These are phyloP conservation scores for Bolboschoenoplectus hybrid DNA, from an alignment of 202 grass and related monocot species.

Conservation along the genomic window DNA sequence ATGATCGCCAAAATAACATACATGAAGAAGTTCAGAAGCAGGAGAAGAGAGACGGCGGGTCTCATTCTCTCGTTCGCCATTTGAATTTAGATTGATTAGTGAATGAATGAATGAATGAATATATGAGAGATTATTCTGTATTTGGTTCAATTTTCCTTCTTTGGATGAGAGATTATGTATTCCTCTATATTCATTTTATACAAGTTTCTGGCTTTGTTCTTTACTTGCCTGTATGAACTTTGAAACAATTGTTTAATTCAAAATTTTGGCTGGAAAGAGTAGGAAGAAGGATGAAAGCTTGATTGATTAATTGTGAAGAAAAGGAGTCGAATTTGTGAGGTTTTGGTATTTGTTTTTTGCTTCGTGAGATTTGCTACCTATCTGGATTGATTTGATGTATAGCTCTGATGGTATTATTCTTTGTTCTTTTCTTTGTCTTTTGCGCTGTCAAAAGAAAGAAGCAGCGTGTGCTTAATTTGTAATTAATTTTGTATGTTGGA, in stretches of 20 bases:
- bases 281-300: neutral
- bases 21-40: constrained; percentile 80
- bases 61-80: constrained; percentile 47
- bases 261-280: constrained; percentile 38
- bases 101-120: no score
- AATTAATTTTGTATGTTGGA: neutral
- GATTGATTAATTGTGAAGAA: constrained; percentile 48
- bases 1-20: constrained; percentile 62
- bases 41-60: constrained; percentile 57
- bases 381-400: constrained; percentile 23
- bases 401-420: neutral
- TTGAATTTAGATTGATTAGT: neutral
- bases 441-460: neutral
- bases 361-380: neutral
- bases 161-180: constrained; percentile 36
- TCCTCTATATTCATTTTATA: neutral
- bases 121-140: constrained; percentile 3
- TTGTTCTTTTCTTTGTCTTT: neutral
- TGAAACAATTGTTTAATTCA: neutral
- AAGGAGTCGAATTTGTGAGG: constrained; percentile 40
- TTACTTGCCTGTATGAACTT: constrained; percentile 51
- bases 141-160: neutral
- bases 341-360: constrained; percentile 39
- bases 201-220: constrained; percentile 43
- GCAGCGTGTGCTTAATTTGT: neutral